A percentile compares a stretch with the other conserved stretches of the same genome.
phyloP scores from a whole-genome alignment of 768 basidiomycete genomes.

The Cyclocybe aegerita region DNA sequence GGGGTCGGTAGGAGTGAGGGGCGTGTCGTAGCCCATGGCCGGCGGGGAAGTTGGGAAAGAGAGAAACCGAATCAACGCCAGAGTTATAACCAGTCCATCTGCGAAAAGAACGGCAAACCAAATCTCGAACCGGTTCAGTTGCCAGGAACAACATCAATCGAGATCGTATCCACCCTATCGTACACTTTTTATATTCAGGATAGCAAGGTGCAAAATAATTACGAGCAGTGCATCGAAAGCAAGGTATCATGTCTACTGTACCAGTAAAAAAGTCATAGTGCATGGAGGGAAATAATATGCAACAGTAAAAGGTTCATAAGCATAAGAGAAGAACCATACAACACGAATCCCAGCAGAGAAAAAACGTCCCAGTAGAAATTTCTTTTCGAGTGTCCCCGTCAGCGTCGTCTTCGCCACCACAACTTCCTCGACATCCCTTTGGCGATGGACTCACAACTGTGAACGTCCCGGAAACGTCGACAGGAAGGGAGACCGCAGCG shows the following conservation, averaged over 20 bases:
- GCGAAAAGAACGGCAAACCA: conserved; percentile 22
- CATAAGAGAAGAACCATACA: conserved; percentile 5
- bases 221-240: too few species aligned
- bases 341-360: conserved; percentile 4
- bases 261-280: neutral
- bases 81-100: conserved; percentile 10
- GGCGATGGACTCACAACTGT: neutral
- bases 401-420: conserved; percentile 9
- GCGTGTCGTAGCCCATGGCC: conserved; percentile 34
- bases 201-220: too few species aligned
- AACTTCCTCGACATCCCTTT: conserved; percentile 1
- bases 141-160: conserved; percentile 20
- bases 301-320: conserved; percentile 3
- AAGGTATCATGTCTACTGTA: too few species aligned
- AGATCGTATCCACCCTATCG: conserved; percentile 6
- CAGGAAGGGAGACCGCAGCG: conserved; percentile 5
- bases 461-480: conserved; percentile 9
- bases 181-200: too few species aligned
- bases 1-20: conserved; percentile 57
- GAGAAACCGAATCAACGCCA: conserved; percentile 23
- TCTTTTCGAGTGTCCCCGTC: conserved; percentile 2
- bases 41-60: conserved; percentile 29
- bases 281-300: neutral
- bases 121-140: conserved; percentile 23
- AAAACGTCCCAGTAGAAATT: conserved; percentile 9